Percentiles rank a stretch among this genome's conserved stretches.
phyloP scores from a whole-genome alignment of 2,329 filamentous ascomycete genomes.

The Periconia sp. region DNA sequence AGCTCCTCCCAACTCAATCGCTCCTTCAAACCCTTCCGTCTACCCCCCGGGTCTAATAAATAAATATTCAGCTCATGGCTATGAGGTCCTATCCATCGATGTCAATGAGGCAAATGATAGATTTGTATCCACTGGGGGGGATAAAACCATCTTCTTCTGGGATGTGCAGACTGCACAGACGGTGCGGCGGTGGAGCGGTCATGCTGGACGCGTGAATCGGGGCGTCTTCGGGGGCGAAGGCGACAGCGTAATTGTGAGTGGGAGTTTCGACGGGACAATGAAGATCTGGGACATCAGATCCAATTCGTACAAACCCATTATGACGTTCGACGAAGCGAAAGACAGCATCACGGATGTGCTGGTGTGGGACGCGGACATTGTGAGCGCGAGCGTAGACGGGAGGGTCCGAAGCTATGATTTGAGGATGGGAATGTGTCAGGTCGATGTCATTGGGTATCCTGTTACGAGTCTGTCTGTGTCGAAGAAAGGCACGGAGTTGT shows the following conservation, averaged over 20 bases:
- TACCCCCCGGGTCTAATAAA: slow-evolving; percentile 69
- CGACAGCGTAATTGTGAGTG: slow-evolving; percentile 74
- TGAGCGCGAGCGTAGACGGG: slow-evolving; percentile 84
- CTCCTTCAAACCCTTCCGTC: slow-evolving; percentile 30
- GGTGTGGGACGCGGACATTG: slow-evolving; percentile 59
- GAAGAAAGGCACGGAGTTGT: slow-evolving; percentile 73
- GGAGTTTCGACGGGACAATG: slow-evolving; percentile 76
- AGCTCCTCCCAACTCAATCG: slow-evolving; percentile 46
- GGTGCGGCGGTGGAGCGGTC: slow-evolving; percentile 74
- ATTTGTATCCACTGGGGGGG: slow-evolving; percentile 87
- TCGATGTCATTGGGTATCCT: slow-evolving; percentile 50
- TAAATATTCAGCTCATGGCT: slow-evolving; percentile 87
- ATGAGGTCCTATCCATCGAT: slow-evolving; percentile 83
- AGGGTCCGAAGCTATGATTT: slow-evolving; percentile 82
- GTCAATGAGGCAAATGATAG: slow-evolving; percentile 78
- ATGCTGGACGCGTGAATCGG: slow-evolving; percentile 76
- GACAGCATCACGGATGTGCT: slow-evolving; percentile 65
- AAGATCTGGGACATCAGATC: slow-evolving; percentile 64
- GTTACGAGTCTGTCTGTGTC: slow-evolving; percentile 80
- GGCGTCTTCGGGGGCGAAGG: slow-evolving; percentile 79
- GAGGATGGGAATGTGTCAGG: slow-evolving; percentile 69
- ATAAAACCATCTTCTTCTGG: slow-evolving; percentile 92
- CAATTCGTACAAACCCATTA: slow-evolving; percentile 66
- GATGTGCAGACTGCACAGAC: slow-evolving; percentile 85
- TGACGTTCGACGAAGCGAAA: slow-evolving; percentile 73